phyloP scores from a whole-genome alignment of 2,329 filamentous ascomycete genomes.

The Fusarium zealandicum region DNA sequence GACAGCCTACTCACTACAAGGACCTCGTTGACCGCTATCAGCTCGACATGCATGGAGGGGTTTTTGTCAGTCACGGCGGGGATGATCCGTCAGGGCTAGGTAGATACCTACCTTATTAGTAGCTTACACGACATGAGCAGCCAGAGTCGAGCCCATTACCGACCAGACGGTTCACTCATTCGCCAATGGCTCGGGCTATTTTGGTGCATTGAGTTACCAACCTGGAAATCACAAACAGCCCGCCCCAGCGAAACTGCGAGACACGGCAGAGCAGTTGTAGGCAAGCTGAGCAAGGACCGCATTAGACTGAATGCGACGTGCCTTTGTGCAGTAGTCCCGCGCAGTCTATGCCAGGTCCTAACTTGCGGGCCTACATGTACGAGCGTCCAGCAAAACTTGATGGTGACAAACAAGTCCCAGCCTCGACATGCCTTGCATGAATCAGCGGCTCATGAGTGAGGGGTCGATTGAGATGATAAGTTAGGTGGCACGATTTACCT shows the following conservation, averaged over 20 bases:
- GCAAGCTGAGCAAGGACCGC: no score
- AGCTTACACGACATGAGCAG: not conserved
- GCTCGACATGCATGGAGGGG: not conserved
- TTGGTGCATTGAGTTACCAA: no score
- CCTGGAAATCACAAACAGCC: no score
- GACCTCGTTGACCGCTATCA: constrained; percentile 5
- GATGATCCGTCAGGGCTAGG: not conserved
- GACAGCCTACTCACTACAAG: not conserved
- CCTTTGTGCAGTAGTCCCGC: no score
- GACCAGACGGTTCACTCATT: constrained; percentile 6
- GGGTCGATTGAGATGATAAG: constrained; percentile 7
- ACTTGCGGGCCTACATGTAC: no score
- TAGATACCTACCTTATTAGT: not conserved
- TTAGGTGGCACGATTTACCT: constrained; percentile 24
- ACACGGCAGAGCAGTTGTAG: no score
- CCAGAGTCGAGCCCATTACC: not conserved
- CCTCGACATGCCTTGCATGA: constrained; percentile 9
- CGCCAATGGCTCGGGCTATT: no score
- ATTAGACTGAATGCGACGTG: no score
- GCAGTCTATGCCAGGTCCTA: no score
- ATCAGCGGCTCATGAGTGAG: constrained; percentile 11
- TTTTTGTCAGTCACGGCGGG: no score
- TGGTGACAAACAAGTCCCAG: constrained; percentile 12
- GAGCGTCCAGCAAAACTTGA: not conserved
- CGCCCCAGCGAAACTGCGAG: no score